A percentile compares a stretch with the other conserved stretches of the same genome.
Conservation (phyloP, 768 basidiomycete species). For the Cystobasidiopsis lactophilus region DNA sequence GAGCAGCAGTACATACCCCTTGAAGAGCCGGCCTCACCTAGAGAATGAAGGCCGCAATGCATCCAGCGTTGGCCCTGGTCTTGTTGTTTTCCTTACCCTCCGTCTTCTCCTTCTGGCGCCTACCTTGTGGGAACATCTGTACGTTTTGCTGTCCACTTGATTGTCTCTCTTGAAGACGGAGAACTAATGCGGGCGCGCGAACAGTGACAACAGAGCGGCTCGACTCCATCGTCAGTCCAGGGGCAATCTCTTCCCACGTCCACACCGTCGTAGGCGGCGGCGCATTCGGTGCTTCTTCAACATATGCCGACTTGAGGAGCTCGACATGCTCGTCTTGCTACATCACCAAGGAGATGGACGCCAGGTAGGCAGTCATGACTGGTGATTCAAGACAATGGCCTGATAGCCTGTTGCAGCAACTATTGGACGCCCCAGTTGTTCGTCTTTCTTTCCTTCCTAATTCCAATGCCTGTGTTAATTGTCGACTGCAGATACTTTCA, state of each 20-base stretch:
- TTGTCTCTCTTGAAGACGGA: too few species aligned
- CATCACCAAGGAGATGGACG: slow-evolving; percentile 8
- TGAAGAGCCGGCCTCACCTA: too few species aligned
- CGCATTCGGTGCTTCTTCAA: slow-evolving; percentile 17
- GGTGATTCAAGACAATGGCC: not conserved
- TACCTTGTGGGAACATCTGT: too few species aligned
- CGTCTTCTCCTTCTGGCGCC: too few species aligned
- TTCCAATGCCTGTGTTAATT: too few species aligned
- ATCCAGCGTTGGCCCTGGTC: too few species aligned
- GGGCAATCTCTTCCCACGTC: slow-evolving; percentile 18
- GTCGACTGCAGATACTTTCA: too few species aligned
- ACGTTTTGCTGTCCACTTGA: too few species aligned
- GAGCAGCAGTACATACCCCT: too few species aligned
- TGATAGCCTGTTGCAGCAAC: not conserved
- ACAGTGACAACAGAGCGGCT: slow-evolving; percentile 14
- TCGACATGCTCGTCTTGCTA: slow-evolving; percentile 18
- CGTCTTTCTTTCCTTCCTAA: too few species aligned
- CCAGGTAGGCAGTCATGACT: slow-evolving; percentile 12
- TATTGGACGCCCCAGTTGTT: slow-evolving; percentile 12
- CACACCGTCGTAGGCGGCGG: slow-evolving; percentile 23
- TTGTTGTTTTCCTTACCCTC: too few species aligned
- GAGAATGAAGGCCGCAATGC: too few species aligned
- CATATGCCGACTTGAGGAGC: slow-evolving; percentile 10
- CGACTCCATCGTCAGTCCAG: slow-evolving; percentile 24
- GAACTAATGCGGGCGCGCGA: not conserved